phyloP scores from a whole-genome alignment of 2,329 filamentous ascomycete genomes.

The Teratosphaeria nubilosa region DNA sequence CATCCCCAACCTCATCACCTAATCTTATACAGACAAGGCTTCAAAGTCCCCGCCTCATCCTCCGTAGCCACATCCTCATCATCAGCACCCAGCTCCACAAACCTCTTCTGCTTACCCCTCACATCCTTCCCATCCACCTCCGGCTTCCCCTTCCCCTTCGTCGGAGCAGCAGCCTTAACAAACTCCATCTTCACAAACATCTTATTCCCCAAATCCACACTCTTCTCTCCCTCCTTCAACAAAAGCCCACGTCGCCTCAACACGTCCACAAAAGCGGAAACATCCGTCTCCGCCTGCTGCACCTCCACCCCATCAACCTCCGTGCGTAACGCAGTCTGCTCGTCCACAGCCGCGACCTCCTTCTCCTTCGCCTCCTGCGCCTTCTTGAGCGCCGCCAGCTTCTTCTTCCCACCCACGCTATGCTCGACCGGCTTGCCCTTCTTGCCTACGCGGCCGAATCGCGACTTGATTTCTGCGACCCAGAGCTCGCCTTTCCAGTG shows the following conservation, averaged over 20 bases:
- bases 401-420: conserved; percentile 57
- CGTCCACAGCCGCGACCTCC: conserved; percentile 43
- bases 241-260: conserved; percentile 73
- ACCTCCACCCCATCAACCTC: conserved; percentile 59
- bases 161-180: conserved; percentile 67
- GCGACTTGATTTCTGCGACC: conserved; percentile 93
- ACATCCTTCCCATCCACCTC: conserved; percentile 67
- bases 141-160: conserved; percentile 60
- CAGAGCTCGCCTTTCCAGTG: conserved; percentile 93
- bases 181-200: conserved; percentile 99
- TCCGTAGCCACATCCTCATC: conserved; percentile 45
- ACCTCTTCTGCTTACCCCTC: conserved; percentile 40
- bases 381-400: conserved; percentile 30
- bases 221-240: conserved; percentile 54
- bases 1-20: conserved; percentile 39
- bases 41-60: conserved; percentile 62
- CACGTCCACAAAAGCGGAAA: conserved; percentile 76
- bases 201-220: conserved; percentile 77
- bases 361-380: conserved; percentile 35
- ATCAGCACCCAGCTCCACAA: conserved; percentile 44
- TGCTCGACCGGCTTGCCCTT: conserved; percentile 48
- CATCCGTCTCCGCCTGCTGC: conserved; percentile 66
- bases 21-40: conserved; percentile 94
- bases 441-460: conserved; percentile 58
- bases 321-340: conserved; percentile 49